Evolutionary conservation across 75 land plant species (phyloP).

Genomic region (Gnetum montanum): DNA sequence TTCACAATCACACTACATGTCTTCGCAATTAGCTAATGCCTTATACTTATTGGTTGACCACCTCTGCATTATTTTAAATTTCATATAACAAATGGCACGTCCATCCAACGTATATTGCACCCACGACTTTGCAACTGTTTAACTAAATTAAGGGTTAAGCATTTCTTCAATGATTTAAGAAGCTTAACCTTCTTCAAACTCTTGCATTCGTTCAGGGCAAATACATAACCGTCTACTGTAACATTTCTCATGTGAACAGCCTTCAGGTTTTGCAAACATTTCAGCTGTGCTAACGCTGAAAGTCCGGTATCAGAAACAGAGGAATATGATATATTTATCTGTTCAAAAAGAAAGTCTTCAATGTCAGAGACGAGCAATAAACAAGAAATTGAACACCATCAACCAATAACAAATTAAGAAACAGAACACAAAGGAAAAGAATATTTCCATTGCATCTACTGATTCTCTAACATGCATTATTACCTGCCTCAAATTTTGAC

Average conservation of each 20-base stretch:
- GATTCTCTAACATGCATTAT: neutral
- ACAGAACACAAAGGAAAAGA: neutral
- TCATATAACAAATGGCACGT: slow-evolving; percentile 42
- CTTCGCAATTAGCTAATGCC: too few species aligned
- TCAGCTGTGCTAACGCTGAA: slow-evolving; percentile 53
- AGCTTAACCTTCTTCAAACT: slow-evolving; percentile 80
- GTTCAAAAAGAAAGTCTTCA: slow-evolving; percentile 5
- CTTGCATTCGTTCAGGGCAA: slow-evolving; percentile 59
- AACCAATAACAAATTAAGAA: neutral
- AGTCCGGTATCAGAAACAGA: slow-evolving; percentile 77
- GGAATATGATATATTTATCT: slow-evolving; percentile 82
- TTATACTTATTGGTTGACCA: too few species aligned
- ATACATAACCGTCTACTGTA: slow-evolving; percentile 51
- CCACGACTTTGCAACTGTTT: slow-evolving; percentile 70
- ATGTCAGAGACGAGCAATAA: neutral
- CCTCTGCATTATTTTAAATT: too few species aligned
- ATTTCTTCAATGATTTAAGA: slow-evolving; percentile 27
- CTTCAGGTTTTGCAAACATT: slow-evolving; percentile 65
- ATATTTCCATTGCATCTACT: too few species aligned
- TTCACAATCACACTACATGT: too few species aligned
- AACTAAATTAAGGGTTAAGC: slow-evolving; percentile 35
- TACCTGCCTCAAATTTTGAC: slow-evolving; percentile 75
- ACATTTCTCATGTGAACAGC: slow-evolving; percentile 62
- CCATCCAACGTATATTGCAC: slow-evolving; percentile 68
- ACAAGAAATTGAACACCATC: neutral